Evolutionary conservation across 2,329 filamentous ascomycete species (phyloP).

Genomic region (Aureobasidium sp.): DNA sequence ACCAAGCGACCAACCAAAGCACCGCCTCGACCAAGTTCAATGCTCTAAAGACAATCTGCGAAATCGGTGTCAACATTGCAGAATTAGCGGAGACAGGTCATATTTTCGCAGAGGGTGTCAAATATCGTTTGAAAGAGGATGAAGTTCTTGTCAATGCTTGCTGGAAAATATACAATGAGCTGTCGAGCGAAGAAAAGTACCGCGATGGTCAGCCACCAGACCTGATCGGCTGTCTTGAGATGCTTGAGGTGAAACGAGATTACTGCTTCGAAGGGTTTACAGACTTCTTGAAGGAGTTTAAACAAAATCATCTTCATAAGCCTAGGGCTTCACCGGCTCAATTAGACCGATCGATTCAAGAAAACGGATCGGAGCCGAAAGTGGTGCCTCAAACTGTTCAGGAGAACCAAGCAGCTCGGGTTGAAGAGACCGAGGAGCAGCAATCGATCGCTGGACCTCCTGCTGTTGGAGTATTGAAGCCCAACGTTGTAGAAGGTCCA

Average conservation of each 20-base stretch:
- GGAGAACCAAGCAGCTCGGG: too few relatives aligned
- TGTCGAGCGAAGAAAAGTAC: background rate
- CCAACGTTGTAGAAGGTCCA: too few relatives aligned
- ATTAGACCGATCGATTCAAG: too few relatives aligned
- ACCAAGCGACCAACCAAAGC: background rate
- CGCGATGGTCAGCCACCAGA: background rate
- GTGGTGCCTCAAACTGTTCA: background rate
- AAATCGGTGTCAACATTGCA: background rate
- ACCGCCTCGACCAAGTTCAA: background rate
- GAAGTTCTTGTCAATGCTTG: constrained; percentile 5
- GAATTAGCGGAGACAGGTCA: background rate
- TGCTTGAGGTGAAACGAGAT: constrained; percentile 5
- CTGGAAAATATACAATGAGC: background rate
- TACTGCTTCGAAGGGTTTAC: constrained; percentile 5
- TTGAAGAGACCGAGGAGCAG: background rate
- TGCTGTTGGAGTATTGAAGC: too few relatives aligned
- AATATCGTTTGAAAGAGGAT: constrained; percentile 2
- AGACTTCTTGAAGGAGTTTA: constrained; percentile 1
- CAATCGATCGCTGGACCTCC: too few relatives aligned
- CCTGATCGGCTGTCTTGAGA: background rate
- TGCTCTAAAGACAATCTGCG: background rate
- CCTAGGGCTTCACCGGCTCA: too few relatives aligned
- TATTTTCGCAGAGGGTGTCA: constrained; percentile 5
- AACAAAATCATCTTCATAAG: background rate
- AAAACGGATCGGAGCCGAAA: too few relatives aligned